These are phyloP conservation scores for Pseudoneurospora amorphoporcata DNA, from an alignment of 495 filamentous ascomycete genomes.

Conservation along the genomic window DNA sequence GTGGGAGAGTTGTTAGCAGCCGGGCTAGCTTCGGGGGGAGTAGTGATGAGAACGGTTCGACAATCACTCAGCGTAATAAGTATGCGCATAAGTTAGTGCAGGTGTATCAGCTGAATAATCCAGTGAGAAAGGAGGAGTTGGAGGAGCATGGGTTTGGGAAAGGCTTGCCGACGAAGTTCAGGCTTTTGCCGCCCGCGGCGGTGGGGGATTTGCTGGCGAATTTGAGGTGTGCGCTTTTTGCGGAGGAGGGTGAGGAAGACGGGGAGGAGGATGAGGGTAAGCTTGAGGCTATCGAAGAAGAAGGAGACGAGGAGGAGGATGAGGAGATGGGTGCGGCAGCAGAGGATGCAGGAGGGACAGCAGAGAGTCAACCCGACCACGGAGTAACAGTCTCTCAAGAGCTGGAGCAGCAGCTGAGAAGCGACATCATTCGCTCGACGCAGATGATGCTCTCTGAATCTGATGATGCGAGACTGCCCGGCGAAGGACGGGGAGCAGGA, in stretches of 20 bases:
- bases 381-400: slow-evolving; percentile 33
- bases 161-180: slow-evolving; percentile 27
- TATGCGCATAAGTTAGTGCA: slow-evolving; percentile 39
- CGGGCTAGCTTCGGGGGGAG: not conserved
- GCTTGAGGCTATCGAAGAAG: not conserved
- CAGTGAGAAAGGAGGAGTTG: slow-evolving; percentile 32
- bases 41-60: not conserved
- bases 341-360: not conserved
- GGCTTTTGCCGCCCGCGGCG: slow-evolving; percentile 34
- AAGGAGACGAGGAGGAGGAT: not conserved
- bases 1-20: not conserved
- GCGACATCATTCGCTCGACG: slow-evolving; percentile 34
- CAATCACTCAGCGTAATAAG: slow-evolving; percentile 1
- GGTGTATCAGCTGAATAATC: slow-evolving; percentile 43
- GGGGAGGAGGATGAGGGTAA: slow-evolving; percentile 9
- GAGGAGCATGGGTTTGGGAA: slow-evolving; percentile 32
- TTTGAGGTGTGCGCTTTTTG: slow-evolving; percentile 31
- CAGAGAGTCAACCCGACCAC: not conserved
- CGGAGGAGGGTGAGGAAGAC: slow-evolving; percentile 11
- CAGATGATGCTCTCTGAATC: slow-evolving; percentile 11
- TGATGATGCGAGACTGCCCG: not conserved
- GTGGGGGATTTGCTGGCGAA: slow-evolving; percentile 38
- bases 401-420: slow-evolving; percentile 34
- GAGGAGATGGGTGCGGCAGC: not conserved
- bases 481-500: not conserved